A percentile compares a stretch with the other conserved stretches of the same genome.
phyloP scores from a whole-genome alignment of 805 yeast genomes.

The Candida stauntonica region DNA sequence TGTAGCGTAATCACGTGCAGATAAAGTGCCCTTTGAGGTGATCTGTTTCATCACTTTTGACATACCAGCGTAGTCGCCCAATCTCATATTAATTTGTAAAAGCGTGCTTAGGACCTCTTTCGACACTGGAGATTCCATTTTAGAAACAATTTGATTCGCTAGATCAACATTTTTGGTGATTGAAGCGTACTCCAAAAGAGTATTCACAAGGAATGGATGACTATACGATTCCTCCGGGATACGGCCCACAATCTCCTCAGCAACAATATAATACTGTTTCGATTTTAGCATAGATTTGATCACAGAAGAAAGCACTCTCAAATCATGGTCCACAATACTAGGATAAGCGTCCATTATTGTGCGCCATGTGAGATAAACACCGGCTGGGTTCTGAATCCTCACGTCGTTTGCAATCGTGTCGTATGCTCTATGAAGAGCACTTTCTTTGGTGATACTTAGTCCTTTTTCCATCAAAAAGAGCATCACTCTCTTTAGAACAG shows the following conservation, averaged over 20 bases:
- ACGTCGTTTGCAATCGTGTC: conserved; percentile 16
- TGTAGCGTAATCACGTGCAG: conserved; percentile 17
- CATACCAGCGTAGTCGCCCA: conserved; percentile 19
- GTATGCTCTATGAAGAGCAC: conserved; percentile 9
- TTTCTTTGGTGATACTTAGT: conserved; percentile 3
- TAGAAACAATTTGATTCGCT: conserved; percentile 15
- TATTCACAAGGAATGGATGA: conserved; percentile 10
- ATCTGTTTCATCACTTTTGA: conserved; percentile 21
- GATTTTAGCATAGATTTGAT: conserved; percentile 15
- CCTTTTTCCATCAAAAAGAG: conserved; percentile 12
- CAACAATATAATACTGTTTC: conserved; percentile 8
- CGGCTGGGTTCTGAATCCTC: conserved; percentile 16
- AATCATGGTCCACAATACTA: conserved; percentile 17
- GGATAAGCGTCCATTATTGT: conserved; percentile 12
- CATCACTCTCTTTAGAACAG: conserved; percentile 8
- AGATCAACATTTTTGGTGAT: conserved; percentile 8
- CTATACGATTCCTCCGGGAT: conserved; percentile 13
- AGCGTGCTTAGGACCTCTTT: conserved; percentile 15
- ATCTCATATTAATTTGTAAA: conserved; percentile 16
- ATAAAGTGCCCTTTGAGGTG: conserved; percentile 11
- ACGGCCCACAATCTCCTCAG: conserved; percentile 17
- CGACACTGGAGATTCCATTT: conserved; percentile 14
- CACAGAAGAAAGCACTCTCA: conserved; percentile 12
- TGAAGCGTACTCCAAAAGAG: conserved; percentile 15
- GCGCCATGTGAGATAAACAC: conserved; percentile 23